phyloP scores from a whole-genome alignment of 148 eudicot species.

The Camellia sinensis region DNA sequence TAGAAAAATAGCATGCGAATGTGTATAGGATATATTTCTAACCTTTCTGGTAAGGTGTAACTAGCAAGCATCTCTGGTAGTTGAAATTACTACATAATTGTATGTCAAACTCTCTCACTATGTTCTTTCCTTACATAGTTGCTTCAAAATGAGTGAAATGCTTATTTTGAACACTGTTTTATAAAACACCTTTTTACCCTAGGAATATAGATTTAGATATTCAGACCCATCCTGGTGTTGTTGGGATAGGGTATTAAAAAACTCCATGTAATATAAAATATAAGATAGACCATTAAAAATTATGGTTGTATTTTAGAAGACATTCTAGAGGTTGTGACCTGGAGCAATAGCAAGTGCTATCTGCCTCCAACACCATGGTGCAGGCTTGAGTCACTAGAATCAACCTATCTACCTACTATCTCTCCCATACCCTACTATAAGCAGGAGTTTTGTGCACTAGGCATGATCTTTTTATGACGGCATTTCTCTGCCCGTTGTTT shows the following conservation, averaged over 20 bases:
- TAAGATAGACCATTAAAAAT: not conserved
- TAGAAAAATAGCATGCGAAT: not conserved
- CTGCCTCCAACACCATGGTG: no score
- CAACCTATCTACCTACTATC: no score
- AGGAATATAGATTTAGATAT: not conserved
- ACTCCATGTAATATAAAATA: not conserved
- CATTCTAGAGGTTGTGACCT: no score
- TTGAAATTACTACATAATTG: not conserved
- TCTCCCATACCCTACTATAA: no score
- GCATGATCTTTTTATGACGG: not conserved
- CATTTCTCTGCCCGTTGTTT: slow-evolving; percentile 2
- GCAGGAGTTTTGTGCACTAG: no score
- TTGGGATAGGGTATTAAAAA: not conserved
- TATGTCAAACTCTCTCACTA: not conserved
- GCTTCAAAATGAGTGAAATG: not conserved
- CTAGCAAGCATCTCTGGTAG: not conserved
- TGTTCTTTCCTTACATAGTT: not conserved
- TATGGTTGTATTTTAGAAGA: not conserved
- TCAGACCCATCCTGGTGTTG: not conserved
- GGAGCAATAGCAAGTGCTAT: no score
- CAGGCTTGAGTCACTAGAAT: no score
- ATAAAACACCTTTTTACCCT: not conserved
- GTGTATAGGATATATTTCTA: no score
- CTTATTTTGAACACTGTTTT: not conserved
- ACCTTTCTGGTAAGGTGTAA: not conserved